Conservation (phyloP, 768 basidiomycete genomes). For the Tulasnella sp. region DNA sequence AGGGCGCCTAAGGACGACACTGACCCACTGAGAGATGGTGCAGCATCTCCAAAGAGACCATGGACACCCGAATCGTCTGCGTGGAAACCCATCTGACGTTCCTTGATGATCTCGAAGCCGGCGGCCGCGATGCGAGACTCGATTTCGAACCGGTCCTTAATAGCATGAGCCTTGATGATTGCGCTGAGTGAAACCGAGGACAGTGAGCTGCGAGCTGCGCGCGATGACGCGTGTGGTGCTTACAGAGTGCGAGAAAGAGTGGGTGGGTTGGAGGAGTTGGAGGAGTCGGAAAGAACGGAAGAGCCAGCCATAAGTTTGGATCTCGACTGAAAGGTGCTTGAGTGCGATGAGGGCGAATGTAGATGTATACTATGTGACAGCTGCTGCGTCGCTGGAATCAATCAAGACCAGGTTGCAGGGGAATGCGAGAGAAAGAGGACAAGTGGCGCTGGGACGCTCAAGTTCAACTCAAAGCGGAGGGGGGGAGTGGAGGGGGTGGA, state of each 20-base stretch:
- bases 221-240: neutral
- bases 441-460: neutral
- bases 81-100: constrained; percentile 86
- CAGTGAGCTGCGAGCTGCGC: neutral
- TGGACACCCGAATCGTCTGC: constrained; percentile 75
- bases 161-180: constrained; percentile 71
- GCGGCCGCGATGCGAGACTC: constrained; percentile 75
- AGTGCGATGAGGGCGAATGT: neutral
- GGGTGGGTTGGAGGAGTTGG: neutral
- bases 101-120: constrained; percentile 86
- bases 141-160: constrained; percentile 63
- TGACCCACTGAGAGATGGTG: constrained; percentile 70
- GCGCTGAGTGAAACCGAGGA: neutral
- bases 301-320: constrained; percentile 20
- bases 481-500: neutral
- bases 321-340: constrained; percentile 12
- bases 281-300: neutral
- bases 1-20: constrained; percentile 37
- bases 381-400: neutral
- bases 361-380: neutral
- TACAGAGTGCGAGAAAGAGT: constrained; percentile 24
- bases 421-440: neutral
- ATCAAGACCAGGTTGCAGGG: neutral
- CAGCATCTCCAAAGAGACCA: constrained; percentile 77
- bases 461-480: neutral